Evolutionary conservation across 176 grass and related monocot species (phyloP).

Genomic region (Thalia dealbata): DNA sequence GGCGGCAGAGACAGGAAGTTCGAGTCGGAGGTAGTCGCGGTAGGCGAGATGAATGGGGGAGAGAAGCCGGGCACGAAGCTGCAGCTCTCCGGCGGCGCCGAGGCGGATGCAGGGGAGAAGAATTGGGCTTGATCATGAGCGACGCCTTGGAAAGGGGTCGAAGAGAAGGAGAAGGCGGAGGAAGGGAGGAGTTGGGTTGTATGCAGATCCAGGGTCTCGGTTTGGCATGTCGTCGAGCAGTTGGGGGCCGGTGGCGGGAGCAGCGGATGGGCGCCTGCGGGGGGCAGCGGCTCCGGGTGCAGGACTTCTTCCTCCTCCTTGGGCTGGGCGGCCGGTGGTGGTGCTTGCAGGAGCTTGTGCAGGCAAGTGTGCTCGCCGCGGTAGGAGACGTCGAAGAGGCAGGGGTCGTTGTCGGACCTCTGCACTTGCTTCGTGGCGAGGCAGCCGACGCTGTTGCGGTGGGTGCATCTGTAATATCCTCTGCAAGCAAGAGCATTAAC

Average conservation of each 20-base stretch:
- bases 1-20: constrained; percentile 33
- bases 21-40: constrained; percentile 1
- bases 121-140: neutral
- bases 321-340: neutral
- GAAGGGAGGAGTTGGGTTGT: neutral
- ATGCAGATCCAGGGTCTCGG: neutral
- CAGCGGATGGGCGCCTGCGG: neutral
- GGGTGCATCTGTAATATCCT: constrained; percentile 86
- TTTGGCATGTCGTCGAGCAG: constrained; percentile 22
- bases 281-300: neutral
- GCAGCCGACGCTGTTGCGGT: constrained; percentile 46
- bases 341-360: constrained; percentile 8
- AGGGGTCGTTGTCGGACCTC: constrained; percentile 51
- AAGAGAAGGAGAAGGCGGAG: constrained; percentile 30
- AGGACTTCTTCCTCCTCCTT: neutral
- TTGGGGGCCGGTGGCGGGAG: neutral
- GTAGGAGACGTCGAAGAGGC: constrained; percentile 64
- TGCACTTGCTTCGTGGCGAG: constrained; percentile 74
- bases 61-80: constrained; percentile 17
- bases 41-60: constrained; percentile 15
- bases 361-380: constrained; percentile 60
- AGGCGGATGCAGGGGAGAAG: constrained; percentile 8
- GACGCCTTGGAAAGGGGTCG: neutral
- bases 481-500: constrained; percentile 28
- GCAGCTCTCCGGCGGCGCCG: neutral